phyloP scores from a whole-genome alignment of 1,284 basidiomycete genomes.

The Fomitopsis betulina region DNA sequence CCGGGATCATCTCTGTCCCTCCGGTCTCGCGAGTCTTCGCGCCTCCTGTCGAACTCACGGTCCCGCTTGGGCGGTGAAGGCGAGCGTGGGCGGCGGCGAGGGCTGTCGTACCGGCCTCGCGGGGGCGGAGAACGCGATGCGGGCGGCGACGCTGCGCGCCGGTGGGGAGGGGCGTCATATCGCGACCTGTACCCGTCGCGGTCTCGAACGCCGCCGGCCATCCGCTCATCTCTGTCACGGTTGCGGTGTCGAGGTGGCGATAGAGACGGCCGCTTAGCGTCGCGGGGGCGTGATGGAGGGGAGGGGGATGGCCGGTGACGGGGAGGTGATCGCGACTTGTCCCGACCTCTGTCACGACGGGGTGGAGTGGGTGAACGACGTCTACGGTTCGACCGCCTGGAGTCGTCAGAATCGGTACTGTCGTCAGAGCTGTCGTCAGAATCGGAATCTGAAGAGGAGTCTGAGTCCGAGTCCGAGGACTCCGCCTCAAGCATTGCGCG shows the following conservation, averaged over 20 bases:
- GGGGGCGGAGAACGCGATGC: constrained; percentile 25
- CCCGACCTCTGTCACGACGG: constrained; percentile 21
- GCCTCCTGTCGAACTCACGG: constrained; percentile 14
- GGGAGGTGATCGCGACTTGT: constrained; percentile 19
- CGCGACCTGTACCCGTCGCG: constrained; percentile 21
- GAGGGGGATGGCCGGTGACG: constrained; percentile 7
- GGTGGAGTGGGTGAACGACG: constrained; percentile 29
- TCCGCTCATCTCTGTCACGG: constrained; percentile 10
- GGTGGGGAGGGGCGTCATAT: constrained; percentile 27
- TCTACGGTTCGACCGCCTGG: constrained; percentile 24
- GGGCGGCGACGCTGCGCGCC: constrained; percentile 21
- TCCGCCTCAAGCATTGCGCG: constrained; percentile 77
- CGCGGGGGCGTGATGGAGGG: constrained; percentile 1
- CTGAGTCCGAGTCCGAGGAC: constrained; percentile 58
- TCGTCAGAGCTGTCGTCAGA: constrained; percentile 24
- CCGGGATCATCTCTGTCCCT: constrained; percentile 10
- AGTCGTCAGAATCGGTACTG: constrained; percentile 26
- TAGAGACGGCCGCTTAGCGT: constrained; percentile 5
- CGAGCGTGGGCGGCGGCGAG: constrained; percentile 18
- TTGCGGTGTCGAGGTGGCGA: constrained; percentile 28
- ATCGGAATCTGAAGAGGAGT: constrained; percentile 38
- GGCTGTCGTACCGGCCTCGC: constrained; percentile 20
- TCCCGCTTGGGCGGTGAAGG: constrained; percentile 19
- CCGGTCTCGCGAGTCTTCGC: constrained; percentile 17
- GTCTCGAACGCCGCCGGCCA: constrained; percentile 16